These are phyloP conservation scores for Rhipidocladum racemiflorum DNA, from an alignment of 176 grass and related monocot genomes.

Conservation along the genomic window DNA sequence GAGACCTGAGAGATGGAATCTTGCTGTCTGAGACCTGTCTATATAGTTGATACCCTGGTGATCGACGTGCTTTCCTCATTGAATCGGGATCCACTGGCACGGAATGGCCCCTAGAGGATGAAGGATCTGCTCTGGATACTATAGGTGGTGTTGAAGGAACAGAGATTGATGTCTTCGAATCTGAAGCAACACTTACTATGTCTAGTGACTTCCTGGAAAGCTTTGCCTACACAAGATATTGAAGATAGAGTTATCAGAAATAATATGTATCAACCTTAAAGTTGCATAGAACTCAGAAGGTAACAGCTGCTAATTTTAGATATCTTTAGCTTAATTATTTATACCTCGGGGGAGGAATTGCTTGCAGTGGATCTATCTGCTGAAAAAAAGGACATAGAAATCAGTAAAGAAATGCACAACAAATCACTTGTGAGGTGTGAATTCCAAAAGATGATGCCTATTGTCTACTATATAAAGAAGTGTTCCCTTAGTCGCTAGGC, in stretches of 20 bases:
- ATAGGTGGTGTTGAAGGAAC: slow-evolving; percentile 51
- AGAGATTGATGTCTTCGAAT: slow-evolving; percentile 51
- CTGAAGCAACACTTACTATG: slow-evolving; percentile 47
- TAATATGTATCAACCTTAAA: neutral
- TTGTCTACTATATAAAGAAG: neutral
- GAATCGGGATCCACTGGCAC: slow-evolving; percentile 46
- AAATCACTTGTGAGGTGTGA: neutral
- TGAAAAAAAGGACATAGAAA: slow-evolving; percentile 43
- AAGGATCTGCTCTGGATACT: slow-evolving; percentile 44
- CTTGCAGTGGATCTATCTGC: slow-evolving; percentile 56
- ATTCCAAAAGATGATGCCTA: neutral
- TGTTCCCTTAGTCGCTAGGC: no score
- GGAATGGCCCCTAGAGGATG: slow-evolving; percentile 41
- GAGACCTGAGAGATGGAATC: slow-evolving; percentile 82
- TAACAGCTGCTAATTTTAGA: neutral
- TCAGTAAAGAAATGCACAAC: slow-evolving; percentile 9
- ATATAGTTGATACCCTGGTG: slow-evolving; percentile 79
- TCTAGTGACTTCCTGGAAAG: slow-evolving; percentile 49
- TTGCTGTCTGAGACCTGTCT: slow-evolving; percentile 85
- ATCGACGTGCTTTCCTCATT: slow-evolving; percentile 60
- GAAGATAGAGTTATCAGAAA: slow-evolving; percentile 14
- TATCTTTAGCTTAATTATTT: neutral
- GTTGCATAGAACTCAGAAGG: neutral
- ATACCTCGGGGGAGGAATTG: slow-evolving; percentile 68
- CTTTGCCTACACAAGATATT: slow-evolving; percentile 34